phyloP scores from a whole-genome alignment of 768 basidiomycete species.

The Candolleomyces efflorescens region DNA sequence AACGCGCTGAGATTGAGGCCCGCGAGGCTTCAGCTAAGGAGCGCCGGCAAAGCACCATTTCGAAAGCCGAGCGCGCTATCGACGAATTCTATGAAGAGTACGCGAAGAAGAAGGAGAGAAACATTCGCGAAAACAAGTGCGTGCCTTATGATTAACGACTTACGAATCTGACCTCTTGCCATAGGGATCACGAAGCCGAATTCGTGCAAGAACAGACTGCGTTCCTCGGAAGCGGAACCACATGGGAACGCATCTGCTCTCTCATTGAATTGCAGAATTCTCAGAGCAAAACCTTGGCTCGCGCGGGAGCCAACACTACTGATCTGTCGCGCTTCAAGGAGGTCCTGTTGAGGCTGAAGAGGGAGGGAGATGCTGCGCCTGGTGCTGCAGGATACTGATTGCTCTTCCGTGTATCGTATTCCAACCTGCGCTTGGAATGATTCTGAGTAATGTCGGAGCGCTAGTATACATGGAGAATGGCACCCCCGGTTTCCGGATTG shows the following conservation, averaged over 20 bases:
- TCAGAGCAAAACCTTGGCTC: conserved; percentile 92
- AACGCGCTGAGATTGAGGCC: conserved; percentile 74
- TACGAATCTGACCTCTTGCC: neutral
- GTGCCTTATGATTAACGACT: conserved; percentile 3
- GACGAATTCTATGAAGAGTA: conserved; percentile 92
- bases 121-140: conserved; percentile 94
- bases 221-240: conserved; percentile 83
- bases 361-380: conserved; percentile 89
- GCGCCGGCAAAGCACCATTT: conserved; percentile 77
- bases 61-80: conserved; percentile 79
- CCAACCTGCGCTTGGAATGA: neutral
- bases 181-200: conserved; percentile 81
- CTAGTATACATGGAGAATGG: too few species aligned
- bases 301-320: conserved; percentile 82
- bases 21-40: conserved; percentile 79
- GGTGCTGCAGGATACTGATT: conserved; percentile 88
- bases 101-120: conserved; percentile 81
- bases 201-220: conserved; percentile 71
- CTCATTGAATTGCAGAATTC: conserved; percentile 89
- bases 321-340: conserved; percentile 92
- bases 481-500: too few species aligned
- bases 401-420: conserved; percentile 5
- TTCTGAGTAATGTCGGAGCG: neutral
- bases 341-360: conserved; percentile 79
- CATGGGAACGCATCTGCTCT: conserved; percentile 92